Percentiles rank a stretch among this genome's conserved stretches.
Conservation (phyloP, 768 basidiomycete species). For the Naganishia friedmannii region DNA sequence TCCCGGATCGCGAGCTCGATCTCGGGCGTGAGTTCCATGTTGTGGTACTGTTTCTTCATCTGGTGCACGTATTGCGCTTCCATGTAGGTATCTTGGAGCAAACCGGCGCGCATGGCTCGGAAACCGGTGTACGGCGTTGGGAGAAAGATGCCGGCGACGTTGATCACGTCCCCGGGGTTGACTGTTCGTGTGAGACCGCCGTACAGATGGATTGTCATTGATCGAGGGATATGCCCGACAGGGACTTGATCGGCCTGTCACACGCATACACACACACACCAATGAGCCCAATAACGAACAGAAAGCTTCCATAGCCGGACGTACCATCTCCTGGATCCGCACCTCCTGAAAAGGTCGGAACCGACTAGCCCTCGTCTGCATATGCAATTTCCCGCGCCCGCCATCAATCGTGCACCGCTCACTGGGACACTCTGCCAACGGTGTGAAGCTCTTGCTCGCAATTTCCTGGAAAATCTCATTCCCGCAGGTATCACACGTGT, state of each 20-base stretch:
- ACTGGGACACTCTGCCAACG: slow-evolving; percentile 82
- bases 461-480: slow-evolving; percentile 99
- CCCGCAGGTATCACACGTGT: slow-evolving; percentile 96
- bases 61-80: slow-evolving; percentile 87
- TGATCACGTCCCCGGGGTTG: slow-evolving; percentile 93
- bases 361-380: slow-evolving; percentile 96
- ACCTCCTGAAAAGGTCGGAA: slow-evolving; percentile 98
- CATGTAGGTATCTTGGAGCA: slow-evolving; percentile 94
- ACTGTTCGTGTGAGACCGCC: slow-evolving; percentile 83
- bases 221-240: slow-evolving; percentile 96
- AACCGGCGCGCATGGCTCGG: slow-evolving; percentile 92
- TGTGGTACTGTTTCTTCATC: slow-evolving; percentile 93
- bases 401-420: slow-evolving; percentile 80
- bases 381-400: slow-evolving; percentile 84
- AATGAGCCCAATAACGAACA: neutral
- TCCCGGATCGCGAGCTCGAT: slow-evolving; percentile 68
- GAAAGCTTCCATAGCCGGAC: slow-evolving; percentile 31
- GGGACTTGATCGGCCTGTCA: slow-evolving; percentile 96
- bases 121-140: slow-evolving; percentile 97
- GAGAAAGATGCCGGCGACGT: slow-evolving; percentile 93
- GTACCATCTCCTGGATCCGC: slow-evolving; percentile 97
- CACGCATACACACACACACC: neutral
- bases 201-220: slow-evolving; percentile 94
- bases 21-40: slow-evolving; percentile 87
- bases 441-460: slow-evolving; percentile 81